A percentile compares a stretch with the other conserved stretches of the same genome.
These are phyloP conservation scores for Nymphaea thermarum DNA, from an alignment of 164 flowering plant genomes.

Conservation along the genomic window DNA sequence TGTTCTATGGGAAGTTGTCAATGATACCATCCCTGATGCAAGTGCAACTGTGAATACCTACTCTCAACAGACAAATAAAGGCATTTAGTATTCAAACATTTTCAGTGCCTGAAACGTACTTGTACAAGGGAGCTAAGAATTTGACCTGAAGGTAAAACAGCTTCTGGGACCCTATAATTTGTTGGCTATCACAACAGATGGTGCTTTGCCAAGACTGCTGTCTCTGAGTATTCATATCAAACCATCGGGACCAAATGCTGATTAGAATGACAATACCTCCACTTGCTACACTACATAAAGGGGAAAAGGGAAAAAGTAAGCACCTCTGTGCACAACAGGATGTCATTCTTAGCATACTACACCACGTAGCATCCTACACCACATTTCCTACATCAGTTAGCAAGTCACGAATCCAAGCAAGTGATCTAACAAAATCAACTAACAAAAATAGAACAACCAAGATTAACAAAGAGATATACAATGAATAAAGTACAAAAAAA, in stretches of 20 bases:
- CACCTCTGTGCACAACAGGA: too few species aligned
- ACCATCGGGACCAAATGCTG: conserved; percentile 47
- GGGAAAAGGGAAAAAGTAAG: too few species aligned
- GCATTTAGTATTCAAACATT: not conserved
- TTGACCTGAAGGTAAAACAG: conserved; percentile 73
- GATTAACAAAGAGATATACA: too few species aligned
- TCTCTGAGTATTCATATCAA: conserved; percentile 33
- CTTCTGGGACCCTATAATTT: conserved; percentile 25
- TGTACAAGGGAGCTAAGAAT: too few species aligned
- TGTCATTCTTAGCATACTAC: too few species aligned
- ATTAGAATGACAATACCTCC: conserved; percentile 54
- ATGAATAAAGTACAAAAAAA: too few species aligned
- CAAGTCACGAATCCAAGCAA: too few species aligned
- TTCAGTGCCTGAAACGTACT: too few species aligned
- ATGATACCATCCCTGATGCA: conserved; percentile 66
- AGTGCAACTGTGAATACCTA: conserved; percentile 65
- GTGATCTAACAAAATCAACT: too few species aligned
- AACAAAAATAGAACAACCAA: too few species aligned
- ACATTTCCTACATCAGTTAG: too few species aligned
- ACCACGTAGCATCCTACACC: too few species aligned
- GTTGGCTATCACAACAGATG: conserved; percentile 22
- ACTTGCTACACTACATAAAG: conserved; percentile 45
- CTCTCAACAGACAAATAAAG: not conserved
- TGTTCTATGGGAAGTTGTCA: conserved; percentile 77
- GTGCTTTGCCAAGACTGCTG: conserved; percentile 45